Evolutionary conservation across 805 yeast genomes (phyloP).

Genomic region (Isabelozyma gotoi): DNA sequence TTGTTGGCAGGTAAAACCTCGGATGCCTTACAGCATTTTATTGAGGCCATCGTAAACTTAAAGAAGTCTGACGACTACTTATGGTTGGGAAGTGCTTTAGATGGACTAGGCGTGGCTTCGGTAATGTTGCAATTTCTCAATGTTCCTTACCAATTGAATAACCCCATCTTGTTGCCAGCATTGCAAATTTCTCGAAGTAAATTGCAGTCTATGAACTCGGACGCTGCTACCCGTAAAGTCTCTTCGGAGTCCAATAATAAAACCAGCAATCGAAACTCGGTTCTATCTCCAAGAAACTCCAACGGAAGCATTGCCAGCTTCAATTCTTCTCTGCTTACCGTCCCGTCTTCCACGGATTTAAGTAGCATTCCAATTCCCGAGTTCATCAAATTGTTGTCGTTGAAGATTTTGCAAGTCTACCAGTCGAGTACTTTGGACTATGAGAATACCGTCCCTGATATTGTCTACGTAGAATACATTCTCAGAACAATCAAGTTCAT

Average conservation of each 20-base stretch:
- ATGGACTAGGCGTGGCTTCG: slow-evolving; percentile 69
- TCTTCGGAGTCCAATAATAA: slow-evolving; percentile 31
- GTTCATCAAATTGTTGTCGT: slow-evolving; percentile 26
- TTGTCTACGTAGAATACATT: slow-evolving; percentile 72
- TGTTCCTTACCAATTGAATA: slow-evolving; percentile 49
- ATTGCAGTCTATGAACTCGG: slow-evolving; percentile 14
- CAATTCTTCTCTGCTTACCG: slow-evolving; percentile 10
- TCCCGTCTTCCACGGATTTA: too few relatives aligned
- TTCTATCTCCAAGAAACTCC: slow-evolving; percentile 34
- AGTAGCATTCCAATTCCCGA: slow-evolving; percentile 29
- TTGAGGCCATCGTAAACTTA: slow-evolving; percentile 66
- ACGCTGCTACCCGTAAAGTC: slow-evolving; percentile 44
- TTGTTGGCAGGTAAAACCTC: slow-evolving; percentile 75
- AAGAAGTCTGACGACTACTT: slow-evolving; percentile 68
- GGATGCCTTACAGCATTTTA: slow-evolving; percentile 69
- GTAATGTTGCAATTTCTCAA: slow-evolving; percentile 59
- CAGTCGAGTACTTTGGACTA: slow-evolving; percentile 50
- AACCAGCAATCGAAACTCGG: slow-evolving; percentile 4
- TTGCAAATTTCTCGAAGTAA: slow-evolving; percentile 31
- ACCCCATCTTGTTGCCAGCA: slow-evolving; percentile 29
- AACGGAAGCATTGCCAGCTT: slow-evolving; percentile 23
- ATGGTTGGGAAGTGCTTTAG: slow-evolving; percentile 90
- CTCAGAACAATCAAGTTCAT: slow-evolving; percentile 63
- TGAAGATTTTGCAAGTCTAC: slow-evolving; percentile 27
- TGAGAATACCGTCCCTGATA: slow-evolving; percentile 79